Evolutionary conservation across 116 monocot genomes (phyloP).

Genomic region (Iris pallida): DNA sequence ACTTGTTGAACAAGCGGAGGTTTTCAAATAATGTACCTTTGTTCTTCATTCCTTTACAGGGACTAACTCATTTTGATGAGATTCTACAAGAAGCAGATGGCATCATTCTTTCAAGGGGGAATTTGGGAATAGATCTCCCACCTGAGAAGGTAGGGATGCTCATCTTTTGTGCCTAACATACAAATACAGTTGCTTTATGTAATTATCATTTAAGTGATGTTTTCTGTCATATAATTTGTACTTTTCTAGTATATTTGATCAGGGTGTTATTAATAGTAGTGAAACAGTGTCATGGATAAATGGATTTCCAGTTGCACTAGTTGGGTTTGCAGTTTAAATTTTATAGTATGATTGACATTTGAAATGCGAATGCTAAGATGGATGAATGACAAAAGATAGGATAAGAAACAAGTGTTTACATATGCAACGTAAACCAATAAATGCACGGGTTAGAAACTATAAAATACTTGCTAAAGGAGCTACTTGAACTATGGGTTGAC

Average conservation of each 20-base stretch:
- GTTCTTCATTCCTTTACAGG: slow-evolving; percentile 38
- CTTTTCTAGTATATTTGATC: neutral
- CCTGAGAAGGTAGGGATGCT: slow-evolving; percentile 73
- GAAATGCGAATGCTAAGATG: no score
- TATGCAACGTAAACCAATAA: no score
- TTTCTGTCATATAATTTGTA: neutral
- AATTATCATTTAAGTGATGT: neutral
- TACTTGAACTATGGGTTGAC: no score
- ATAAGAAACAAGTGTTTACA: no score
- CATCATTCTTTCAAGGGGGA: slow-evolving; percentile 92
- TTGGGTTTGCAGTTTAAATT: neutral
- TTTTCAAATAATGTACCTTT: slow-evolving; percentile 4
- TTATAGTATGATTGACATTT: neutral
- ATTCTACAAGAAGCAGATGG: slow-evolving; percentile 97
- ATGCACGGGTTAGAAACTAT: no score
- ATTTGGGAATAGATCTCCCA: slow-evolving; percentile 97
- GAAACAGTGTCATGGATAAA: neutral
- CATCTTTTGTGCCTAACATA: slow-evolving; percentile 1
- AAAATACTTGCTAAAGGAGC: no score
- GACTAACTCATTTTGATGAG: slow-evolving; percentile 96
- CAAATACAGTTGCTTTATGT: neutral
- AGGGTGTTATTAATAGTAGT: neutral
- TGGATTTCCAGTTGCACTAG: neutral
- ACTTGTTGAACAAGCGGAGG: neutral
- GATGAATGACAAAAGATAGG: no score